phyloP scores from a whole-genome alignment of 2,329 filamentous ascomycete genomes.

The Pezicula rhizophila region DNA sequence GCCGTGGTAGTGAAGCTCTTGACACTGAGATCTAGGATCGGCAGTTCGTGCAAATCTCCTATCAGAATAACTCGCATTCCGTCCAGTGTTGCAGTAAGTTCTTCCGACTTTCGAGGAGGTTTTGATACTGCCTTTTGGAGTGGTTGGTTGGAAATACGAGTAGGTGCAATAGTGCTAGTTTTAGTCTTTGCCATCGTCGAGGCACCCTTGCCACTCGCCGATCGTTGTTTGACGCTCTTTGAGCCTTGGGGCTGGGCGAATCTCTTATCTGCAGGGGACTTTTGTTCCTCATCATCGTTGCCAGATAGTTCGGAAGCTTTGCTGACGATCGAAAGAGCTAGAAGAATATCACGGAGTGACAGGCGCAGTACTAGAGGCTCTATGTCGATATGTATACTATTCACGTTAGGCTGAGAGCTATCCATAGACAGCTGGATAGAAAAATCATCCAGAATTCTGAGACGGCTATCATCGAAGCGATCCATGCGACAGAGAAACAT shows the following conservation, averaged over 20 bases:
- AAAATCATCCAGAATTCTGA: conserved; percentile 95
- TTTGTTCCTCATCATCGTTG: conserved; percentile 45
- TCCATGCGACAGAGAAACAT: conserved; percentile 99
- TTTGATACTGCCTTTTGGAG: conserved; percentile 42
- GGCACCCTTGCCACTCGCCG: conserved; percentile 49
- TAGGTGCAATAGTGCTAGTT: conserved; percentile 27
- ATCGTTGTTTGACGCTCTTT: conserved; percentile 44
- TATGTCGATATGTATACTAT: conserved; percentile 78
- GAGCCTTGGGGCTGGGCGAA: conserved; percentile 40
- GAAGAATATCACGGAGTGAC: conserved; percentile 87
- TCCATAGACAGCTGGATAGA: conserved; percentile 88
- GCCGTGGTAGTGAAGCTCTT: conserved; percentile 83
- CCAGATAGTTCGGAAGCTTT: conserved; percentile 83
- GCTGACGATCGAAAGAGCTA: conserved; percentile 86
- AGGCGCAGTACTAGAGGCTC: conserved; percentile 87
- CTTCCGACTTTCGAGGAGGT: conserved; percentile 52
- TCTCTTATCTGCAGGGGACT: conserved; percentile 44
- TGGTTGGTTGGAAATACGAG: conserved; percentile 33
- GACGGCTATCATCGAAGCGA: conserved; percentile 80
- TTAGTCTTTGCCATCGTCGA: conserved; percentile 43
- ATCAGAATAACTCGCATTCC: conserved; percentile 91
- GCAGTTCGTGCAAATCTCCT: conserved; percentile 90
- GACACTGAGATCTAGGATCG: conserved; percentile 87
- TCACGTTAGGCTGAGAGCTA: conserved; percentile 53
- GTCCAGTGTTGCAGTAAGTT: conserved; percentile 78